Evolutionary conservation across 768 basidiomycete genomes (phyloP), one percentile per base, ranked within the genome.

Genomic region (Leccinum subtestaceum): DNA sequence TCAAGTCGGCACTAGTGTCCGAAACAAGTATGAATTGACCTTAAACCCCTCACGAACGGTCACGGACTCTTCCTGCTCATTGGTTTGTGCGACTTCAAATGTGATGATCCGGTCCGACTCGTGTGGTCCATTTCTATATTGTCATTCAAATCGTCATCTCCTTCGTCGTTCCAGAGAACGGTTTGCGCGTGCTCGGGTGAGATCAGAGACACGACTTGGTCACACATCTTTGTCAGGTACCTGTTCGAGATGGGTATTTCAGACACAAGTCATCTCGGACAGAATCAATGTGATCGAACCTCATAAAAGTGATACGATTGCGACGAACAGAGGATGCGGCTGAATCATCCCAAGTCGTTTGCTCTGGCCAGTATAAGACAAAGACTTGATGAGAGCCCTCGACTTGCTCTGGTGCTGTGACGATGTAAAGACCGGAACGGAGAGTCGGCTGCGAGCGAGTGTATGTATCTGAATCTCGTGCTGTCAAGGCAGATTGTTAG

Each of bases 361-460:
- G 75, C 59, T 87, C 83, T 0, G 85, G 85, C 86, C 86, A 87
- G 57, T 83, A 86, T 6, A 87, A 62, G 13, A 84, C 75, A 52
- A 81, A 83, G 6, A 81, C 52, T 23, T 73, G 65, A 25, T 73
- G 67, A 2, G 48, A 27, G 2, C 5, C 31, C 17, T 15, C 48
- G 0, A 25, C 45, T 31, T 59, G 56, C 19, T 45, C 58, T 17
- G 55, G 53, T 5, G 61, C 29, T 5, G 55, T 58, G 40, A 68
- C 2, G 27, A 68, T 62, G 32, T 68, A 68, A 46, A 68, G 47
- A 17, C 67, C 67, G 3, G 68, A 69, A 7, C 67, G 65, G 36
- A 68, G 67, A n/a, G 27, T 15, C 2, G 65, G 68, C 15, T 60
- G 57, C 10, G 38, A 43, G 25, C 55, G 59, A 1, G 11, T 8